Percentiles rank a stretch among this genome's conserved stretches.
These are phyloP conservation scores for Trametes maxima DNA, from an alignment of 768 basidiomycete species.

Conservation along the genomic window DNA sequence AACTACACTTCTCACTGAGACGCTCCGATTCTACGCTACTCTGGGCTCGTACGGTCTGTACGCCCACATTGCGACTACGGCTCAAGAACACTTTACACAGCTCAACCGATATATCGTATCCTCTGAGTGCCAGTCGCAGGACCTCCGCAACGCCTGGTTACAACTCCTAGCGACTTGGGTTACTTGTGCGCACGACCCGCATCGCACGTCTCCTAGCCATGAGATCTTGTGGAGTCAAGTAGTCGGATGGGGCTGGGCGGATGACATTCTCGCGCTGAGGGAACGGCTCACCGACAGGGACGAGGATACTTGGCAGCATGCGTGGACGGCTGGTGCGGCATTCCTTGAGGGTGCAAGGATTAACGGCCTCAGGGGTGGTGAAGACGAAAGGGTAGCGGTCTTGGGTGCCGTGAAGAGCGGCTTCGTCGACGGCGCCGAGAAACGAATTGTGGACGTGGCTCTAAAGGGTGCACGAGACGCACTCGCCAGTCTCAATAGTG, in stretches of 20 bases:
- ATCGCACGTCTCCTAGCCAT: slow-evolving; percentile 82
- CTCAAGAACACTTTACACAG: slow-evolving; percentile 53
- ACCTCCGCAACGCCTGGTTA: slow-evolving; percentile 54
- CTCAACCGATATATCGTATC: slow-evolving; percentile 52
- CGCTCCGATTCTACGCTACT: slow-evolving; percentile 61
- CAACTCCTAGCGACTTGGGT: slow-evolving; percentile 71
- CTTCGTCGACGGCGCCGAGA: slow-evolving; percentile 42
- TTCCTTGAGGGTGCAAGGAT: slow-evolving; percentile 80
- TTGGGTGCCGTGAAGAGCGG: slow-evolving; percentile 40
- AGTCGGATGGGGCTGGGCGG: slow-evolving; percentile 74
- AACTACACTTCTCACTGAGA: slow-evolving; percentile 52
- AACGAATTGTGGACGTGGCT: slow-evolving; percentile 28
- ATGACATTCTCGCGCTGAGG: slow-evolving; percentile 50
- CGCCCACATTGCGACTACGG: slow-evolving; percentile 66
- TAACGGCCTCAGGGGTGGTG: slow-evolving; percentile 70
- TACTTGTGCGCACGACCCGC: slow-evolving; percentile 87
- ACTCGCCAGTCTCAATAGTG: slow-evolving; percentile 19
- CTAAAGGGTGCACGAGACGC: slow-evolving; percentile 22
- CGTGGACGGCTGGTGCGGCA: slow-evolving; percentile 58
- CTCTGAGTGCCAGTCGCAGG: slow-evolving; percentile 36
- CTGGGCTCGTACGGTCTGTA: slow-evolving; percentile 83
- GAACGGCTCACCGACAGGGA: slow-evolving; percentile 36
- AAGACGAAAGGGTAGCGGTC: slow-evolving; percentile 52
- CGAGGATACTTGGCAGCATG: slow-evolving; percentile 35
- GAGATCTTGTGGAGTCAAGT: slow-evolving; percentile 91